Base-by-base conservation (phyloP, 1,139 yeast genomes). In the Suhomyces chickasaworum region DNA sequence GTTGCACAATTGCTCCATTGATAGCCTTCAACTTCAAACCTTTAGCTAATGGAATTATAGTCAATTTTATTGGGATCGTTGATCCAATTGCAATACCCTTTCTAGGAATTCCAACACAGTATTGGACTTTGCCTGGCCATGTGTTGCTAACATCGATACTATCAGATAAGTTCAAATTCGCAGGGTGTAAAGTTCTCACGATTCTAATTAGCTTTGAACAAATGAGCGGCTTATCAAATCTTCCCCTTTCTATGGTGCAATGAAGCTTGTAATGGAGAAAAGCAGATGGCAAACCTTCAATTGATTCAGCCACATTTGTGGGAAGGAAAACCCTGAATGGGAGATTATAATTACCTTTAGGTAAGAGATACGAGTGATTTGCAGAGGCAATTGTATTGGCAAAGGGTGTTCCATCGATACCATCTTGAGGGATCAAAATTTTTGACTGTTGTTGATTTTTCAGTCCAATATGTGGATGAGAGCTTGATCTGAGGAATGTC, bases 91-190 rank as follows among this genome's bases (percentile, higher is more conserved):
- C 81, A 1, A 85, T 72, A 0, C 83, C 86, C 45, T 78, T 78
- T 42, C 76, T 75, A 0, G 80, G 80, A 15, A 84, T 61, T 33
- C 73, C 67, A 4, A 85, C 84, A 46, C 75, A 78, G 57, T 85
- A 85, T 56, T 84, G 88, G 15, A 84, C 69, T 55, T 83, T 83
- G 3, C 78, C 78, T 0, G 84, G 79, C 86, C 89, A 83, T 7
- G 80, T 75, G 55, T 82, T 83, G 37, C 78, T 80, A 40, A 84
- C 78, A 31, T 80, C 80, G 46, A 84, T 73, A 34, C 78, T 79
- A 55, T 84, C 85, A 20, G 74, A 69, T 41, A 81, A 63, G 23
- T 75, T 71, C 46, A 81, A 54, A 55, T 73, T 75, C 45, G 77
- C 75, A 9, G 78, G 76, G 31, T 83, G 75, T 38, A 83, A 64